A percentile compares a stretch with the other conserved stretches of the same genome.
Evolutionary conservation across 345 rosid species (phyloP).

Genomic region (Euphorbia peplus): DNA sequence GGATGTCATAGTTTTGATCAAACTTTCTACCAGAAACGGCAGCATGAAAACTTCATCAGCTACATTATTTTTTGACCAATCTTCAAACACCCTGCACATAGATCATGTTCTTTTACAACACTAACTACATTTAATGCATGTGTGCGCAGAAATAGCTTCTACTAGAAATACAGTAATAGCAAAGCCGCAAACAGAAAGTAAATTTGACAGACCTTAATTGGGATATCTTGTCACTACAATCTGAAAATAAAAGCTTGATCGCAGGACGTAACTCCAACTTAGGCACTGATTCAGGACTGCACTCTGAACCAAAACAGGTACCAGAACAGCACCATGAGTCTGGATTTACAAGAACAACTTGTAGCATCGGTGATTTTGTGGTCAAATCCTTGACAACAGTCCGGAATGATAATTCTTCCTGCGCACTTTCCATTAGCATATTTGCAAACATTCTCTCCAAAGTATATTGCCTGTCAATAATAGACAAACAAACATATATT

Average conservation of each 20-base stretch:
- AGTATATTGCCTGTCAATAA: conserved; percentile 52
- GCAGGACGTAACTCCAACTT: conserved; percentile 45
- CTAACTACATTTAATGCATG: background rate
- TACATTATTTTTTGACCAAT: conserved; percentile 35
- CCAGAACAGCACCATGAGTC: conserved; percentile 68
- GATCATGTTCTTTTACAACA: background rate
- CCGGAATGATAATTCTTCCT: conserved; percentile 83
- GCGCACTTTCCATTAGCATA: conserved; percentile 66
- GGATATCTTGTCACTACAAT: conserved; percentile 35
- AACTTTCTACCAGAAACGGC: conserved; percentile 49
- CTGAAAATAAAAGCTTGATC: conserved; percentile 65
- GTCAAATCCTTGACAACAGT: conserved; percentile 65
- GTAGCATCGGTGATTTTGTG: conserved; percentile 55
- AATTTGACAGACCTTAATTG: conserved; percentile 33
- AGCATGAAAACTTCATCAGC: conserved; percentile 77
- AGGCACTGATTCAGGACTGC: conserved; percentile 22
- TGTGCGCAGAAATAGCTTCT: background rate
- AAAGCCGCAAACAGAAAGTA: background rate
- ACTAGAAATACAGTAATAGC: background rate
- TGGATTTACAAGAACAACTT: conserved; percentile 69
- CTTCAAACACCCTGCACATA: conserved; percentile 41
- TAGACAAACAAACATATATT: background rate
- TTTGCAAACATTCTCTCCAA: conserved; percentile 74
- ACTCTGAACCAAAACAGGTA: conserved; percentile 43
- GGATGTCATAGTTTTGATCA: conserved; percentile 36